Base-by-base conservation (phyloP, 139 green algal genomes). In the Mychonastes homosphaera region DNA sequence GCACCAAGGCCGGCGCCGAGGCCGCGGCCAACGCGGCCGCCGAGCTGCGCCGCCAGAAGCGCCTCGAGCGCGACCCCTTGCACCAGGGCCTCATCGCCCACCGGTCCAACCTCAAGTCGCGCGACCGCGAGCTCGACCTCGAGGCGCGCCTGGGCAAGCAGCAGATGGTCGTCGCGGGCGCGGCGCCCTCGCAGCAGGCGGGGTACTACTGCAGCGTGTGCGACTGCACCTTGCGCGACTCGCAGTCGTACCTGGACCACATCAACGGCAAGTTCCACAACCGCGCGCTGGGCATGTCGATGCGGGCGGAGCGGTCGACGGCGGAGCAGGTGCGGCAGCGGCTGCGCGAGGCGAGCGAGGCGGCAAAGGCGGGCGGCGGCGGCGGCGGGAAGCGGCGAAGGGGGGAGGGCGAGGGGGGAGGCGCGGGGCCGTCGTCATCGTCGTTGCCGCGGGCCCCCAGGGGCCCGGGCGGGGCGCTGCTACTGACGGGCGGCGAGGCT, bases 261-360 rank as follows among this genome's bases (percentile, higher is more conserved):
- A 95, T 98, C 70, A 98, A 98, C 62, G 92, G 91, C 58, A 98
- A 98, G 65, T 95, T 76, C 50, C 87, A 98, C 63, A 94, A 96
- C 69, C 67, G 86, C 3, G 89, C 88, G 33, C 67, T 98, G 58
- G 91, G 91, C 33, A 96, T 97, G 87, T 90, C 67, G 52, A 98
- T 97, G 90, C 56, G 73, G 1, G 89, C 95, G 32, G 90, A 98
- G 63, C 73, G 78, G 30, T 86, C 77, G 15, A 92, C 75, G 1
- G 78, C 89, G 49, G 83, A 96, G 38, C 76, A 95, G 63, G 87
- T 92, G 40, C 36, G 13, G 13, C 10, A 10, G 36, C 36, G 36
- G 36, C 12, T 44, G 36, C 13, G 10, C 13, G 36, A 10, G 36
- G 12, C 36, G 36, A 10, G 36, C 12, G 12, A 10, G 12, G 12